Conservation (phyloP, 225 moss, liverwort and hornwort species). For the Anthoceros angustus region DNA sequence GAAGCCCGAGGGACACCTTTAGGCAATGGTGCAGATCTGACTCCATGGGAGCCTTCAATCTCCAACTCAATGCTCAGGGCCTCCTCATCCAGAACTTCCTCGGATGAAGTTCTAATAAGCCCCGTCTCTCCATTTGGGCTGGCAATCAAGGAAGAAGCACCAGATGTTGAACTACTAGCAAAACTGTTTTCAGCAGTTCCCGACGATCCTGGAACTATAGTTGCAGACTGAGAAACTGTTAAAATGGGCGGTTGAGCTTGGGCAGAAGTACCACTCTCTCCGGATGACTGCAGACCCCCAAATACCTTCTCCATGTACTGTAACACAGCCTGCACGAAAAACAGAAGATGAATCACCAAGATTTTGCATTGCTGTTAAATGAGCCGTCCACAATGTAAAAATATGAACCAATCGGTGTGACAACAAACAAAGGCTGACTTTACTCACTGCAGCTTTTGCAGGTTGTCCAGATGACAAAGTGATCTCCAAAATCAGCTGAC, state of each 20-base stretch:
- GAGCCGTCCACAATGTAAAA: not conserved
- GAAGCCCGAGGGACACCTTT: conserved; percentile 17
- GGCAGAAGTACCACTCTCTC: conserved; percentile 32
- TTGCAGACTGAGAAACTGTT: conserved; percentile 16
- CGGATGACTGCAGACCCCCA: conserved; percentile 67
- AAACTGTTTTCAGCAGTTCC: conserved; percentile 14
- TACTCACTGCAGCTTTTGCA: conserved; percentile 76
- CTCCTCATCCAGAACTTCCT: conserved; percentile 83
- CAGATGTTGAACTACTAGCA: conserved; percentile 16
- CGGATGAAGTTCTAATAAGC: conserved; percentile 57
- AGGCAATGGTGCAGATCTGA: conserved; percentile 18
- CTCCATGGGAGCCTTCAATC: conserved; percentile 40
- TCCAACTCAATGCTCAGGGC: conserved; percentile 55
- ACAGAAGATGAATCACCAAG: not conserved
- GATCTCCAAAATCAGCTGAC: conserved; percentile 77
- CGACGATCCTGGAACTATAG: conserved; percentile 10
- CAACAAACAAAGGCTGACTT: not conserved
- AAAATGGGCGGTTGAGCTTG: conserved; percentile 23
- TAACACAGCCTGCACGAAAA: conserved; percentile 52
- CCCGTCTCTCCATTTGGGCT: conserved; percentile 32
- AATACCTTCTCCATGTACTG: conserved; percentile 97
- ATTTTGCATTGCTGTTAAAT: not conserved
- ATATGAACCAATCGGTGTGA: not conserved
- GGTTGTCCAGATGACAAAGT: conserved; percentile 75
- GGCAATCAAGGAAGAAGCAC: conserved; percentile 18